These are phyloP conservation scores for Starmera quercuum DNA, from an alignment of 805 yeast species.

Conservation along the genomic window DNA sequence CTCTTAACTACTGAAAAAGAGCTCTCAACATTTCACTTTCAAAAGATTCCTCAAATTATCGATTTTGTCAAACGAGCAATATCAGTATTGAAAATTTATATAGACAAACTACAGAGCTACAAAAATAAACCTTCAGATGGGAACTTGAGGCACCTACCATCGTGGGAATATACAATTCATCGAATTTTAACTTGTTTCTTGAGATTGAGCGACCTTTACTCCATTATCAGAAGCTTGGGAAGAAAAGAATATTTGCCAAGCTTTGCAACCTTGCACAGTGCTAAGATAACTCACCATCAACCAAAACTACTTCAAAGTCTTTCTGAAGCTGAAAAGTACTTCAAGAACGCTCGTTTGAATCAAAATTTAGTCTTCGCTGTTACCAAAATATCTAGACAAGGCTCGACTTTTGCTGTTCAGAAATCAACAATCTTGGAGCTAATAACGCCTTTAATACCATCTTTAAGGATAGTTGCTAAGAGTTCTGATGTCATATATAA, in stretches of 20 bases:
- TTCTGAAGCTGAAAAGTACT: slow-evolving; percentile 27
- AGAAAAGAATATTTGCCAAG: slow-evolving; percentile 33
- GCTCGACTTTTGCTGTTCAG: slow-evolving; percentile 25
- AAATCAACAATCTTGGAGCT: slow-evolving; percentile 27
- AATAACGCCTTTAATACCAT: slow-evolving; percentile 3
- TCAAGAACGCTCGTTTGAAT: slow-evolving; percentile 32
- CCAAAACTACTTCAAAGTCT: slow-evolving; percentile 20
- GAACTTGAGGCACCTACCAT: slow-evolving; percentile 23
- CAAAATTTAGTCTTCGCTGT: slow-evolving; percentile 36
- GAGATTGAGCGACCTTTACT: slow-evolving; percentile 35
- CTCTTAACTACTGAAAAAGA: slow-evolving; percentile 23
- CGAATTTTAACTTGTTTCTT: slow-evolving; percentile 30
- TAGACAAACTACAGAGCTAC: slow-evolving; percentile 19
- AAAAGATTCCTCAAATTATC: slow-evolving; percentile 19
- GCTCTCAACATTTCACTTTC: slow-evolving; percentile 17
- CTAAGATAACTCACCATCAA: slow-evolving; percentile 24
- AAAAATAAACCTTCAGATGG: slow-evolving; percentile 13
- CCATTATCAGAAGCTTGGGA: slow-evolving; percentile 32
- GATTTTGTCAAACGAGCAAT: slow-evolving; percentile 18
- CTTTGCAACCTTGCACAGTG: slow-evolving; percentile 30
- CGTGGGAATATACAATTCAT: slow-evolving; percentile 36
- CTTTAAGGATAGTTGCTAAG: slow-evolving; percentile 5
- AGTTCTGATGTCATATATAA: slow-evolving; percentile 4
- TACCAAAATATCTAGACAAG: slow-evolving; percentile 32
- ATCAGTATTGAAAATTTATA: slow-evolving; percentile 12